Base-by-base conservation (phyloP, 2,329 filamentous ascomycete genomes). In the Scolecobasidium constrictum region DNA sequence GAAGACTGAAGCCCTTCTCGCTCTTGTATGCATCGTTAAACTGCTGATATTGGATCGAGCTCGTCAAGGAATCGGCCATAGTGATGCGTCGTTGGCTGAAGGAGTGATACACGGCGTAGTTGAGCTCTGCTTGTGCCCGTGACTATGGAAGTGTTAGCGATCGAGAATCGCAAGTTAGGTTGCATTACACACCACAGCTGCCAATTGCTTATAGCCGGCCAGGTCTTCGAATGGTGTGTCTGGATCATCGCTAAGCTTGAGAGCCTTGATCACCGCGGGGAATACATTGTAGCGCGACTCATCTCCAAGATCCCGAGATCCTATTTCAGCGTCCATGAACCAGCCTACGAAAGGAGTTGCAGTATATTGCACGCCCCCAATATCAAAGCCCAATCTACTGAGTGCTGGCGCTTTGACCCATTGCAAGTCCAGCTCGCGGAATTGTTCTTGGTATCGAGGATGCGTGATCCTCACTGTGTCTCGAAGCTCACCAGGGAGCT, bases 301-400 rank as follows among this genome's bases (percentile, higher is more conserved):
- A 26, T 57, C 55, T 9, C 48, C 53, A 20, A 57, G 44, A 38
- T 57, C 48, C 18, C 55, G 52, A 42, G 54, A 46, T 4, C 54
- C 53, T 20, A 57, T 56, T 44, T 57, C 55, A 15, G 54, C 53
- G 40, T 57, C 55, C 53, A 56, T 54, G 35, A 56, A 56, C 55
- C 54, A 57, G 19, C 54, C 55, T 11, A 54, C 49, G 45, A 57
- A 57, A 17, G 55, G 55, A 13, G 50, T 43, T 28, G 51, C 51
- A 34, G 52, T 53, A 22, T 54, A 54, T 38, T 54, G 52, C 3
- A 49, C 46, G 5, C 53, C 53, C n/a, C 54, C 54, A 31, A 57
- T 53, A 31, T 54, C 49, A 38, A 57, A 56, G 2, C 55, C 55
- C 11, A 56, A 45, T 31, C 52, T 44, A 28, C 51, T 51, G 17